A percentile compares a stretch with the other conserved stretches of the same genome.
Conservation (phyloP, 169 alveolate species). For the Blepharisma undulans region DNA sequence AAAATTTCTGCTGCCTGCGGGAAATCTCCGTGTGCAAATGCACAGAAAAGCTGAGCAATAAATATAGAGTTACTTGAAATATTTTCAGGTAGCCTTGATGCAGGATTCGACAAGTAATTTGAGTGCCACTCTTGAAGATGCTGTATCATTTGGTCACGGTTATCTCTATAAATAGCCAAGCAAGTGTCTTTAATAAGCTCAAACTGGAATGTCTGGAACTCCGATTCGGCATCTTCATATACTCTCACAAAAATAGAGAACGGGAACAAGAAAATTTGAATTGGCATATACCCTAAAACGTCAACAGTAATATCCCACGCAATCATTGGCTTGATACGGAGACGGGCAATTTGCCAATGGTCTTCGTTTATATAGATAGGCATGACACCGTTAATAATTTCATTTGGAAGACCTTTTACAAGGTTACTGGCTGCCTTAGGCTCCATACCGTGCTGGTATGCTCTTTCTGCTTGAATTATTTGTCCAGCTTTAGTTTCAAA, state of each 20-base stretch:
- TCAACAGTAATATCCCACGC: constrained; percentile 41
- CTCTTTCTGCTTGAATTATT: constrained; percentile 10
- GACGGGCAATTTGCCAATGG: constrained; percentile 34
- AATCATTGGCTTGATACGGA: constrained; percentile 11
- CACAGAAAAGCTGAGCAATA: constrained; percentile 10
- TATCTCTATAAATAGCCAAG: constrained; percentile 13
- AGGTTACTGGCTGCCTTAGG: neutral
- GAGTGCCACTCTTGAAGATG: neutral
- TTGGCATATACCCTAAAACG: constrained; percentile 24
- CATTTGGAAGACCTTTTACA: constrained; percentile 28
- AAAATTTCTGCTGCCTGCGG: neutral
- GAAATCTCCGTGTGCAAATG: neutral
- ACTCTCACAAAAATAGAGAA: neutral
- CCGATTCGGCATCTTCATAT: neutral
- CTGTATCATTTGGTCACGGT: neutral
- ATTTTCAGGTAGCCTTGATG: constrained; percentile 2
- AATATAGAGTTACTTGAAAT: constrained; percentile 23
- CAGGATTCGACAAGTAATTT: constrained; percentile 3
- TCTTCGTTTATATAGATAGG: constrained; percentile 37
- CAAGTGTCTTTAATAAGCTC: constrained; percentile 38
- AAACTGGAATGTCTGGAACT: constrained; percentile 9
- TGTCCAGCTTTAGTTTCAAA: constrained; percentile 39
- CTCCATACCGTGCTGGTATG: constrained; percentile 15
- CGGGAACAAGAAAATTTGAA: neutral
- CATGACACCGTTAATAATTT: constrained; percentile 28